Percentiles rank a stretch among this genome's conserved stretches.
Evolutionary conservation across 257 asterid species (phyloP).

Genomic region (Solanum tarijense): DNA sequence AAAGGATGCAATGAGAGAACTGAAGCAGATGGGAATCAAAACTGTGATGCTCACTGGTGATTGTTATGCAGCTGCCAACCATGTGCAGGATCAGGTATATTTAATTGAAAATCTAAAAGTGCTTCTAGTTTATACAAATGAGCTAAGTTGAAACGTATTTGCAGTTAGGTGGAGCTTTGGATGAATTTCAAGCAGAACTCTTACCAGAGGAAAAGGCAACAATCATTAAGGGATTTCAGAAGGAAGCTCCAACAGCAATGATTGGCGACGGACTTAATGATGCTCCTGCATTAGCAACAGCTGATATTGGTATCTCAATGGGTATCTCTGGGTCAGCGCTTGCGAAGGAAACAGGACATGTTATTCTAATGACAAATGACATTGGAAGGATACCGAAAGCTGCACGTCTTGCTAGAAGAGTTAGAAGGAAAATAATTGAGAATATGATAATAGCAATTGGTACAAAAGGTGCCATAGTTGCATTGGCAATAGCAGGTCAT

Average conservation of each 20-base stretch:
- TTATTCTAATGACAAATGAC: constrained; percentile 78
- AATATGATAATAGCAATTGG: constrained; percentile 42
- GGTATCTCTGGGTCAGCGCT: constrained; percentile 83
- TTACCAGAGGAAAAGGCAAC: constrained; percentile 67
- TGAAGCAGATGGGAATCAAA: constrained; percentile 56
- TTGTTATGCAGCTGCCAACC: constrained; percentile 56
- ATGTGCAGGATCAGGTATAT: constrained; percentile 60
- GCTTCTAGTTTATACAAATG: background rate
- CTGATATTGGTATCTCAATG: constrained; percentile 84
- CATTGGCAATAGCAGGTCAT: constrained; percentile 68
- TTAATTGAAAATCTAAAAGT: background rate
- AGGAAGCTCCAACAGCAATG: constrained; percentile 63
- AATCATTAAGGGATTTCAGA: constrained; percentile 45
- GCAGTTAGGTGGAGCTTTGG: constrained; percentile 56
- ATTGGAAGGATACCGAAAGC: constrained; percentile 56
- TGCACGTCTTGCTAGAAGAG: constrained; percentile 34
- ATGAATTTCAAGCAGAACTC: constrained; percentile 51
- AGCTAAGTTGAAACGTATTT: background rate
- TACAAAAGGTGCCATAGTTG: constrained; percentile 56
- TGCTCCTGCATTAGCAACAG: constrained; percentile 78
- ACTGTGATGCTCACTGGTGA: constrained; percentile 90
- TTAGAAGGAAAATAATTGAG: constrained; percentile 43
- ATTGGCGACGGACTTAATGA: constrained; percentile 83
- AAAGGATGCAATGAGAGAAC: constrained; percentile 58
- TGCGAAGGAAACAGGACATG: constrained; percentile 64